These are phyloP conservation scores for Beauveria australis DNA, from an alignment of 2,329 filamentous ascomycete species.

Conservation along the genomic window DNA sequence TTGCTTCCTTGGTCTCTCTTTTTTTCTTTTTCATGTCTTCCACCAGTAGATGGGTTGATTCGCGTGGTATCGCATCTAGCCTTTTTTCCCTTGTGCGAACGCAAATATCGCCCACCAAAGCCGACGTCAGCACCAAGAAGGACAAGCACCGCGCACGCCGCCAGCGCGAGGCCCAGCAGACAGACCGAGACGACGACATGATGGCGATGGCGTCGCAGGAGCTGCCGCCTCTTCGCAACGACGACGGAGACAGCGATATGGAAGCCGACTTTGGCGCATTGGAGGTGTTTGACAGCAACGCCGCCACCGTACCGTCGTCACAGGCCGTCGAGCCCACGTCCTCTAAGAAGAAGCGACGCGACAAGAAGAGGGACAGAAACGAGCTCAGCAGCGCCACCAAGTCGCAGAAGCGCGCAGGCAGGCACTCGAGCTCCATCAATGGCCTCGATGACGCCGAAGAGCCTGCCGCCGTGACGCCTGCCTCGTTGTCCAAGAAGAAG, in stretches of 20 bases:
- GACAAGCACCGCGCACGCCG: constrained; percentile 13
- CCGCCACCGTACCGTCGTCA: constrained; percentile 20
- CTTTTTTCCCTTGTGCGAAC: constrained; percentile 22
- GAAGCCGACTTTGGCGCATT: constrained; percentile 27
- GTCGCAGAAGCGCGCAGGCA: constrained; percentile 13
- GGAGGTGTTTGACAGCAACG: constrained; percentile 32
- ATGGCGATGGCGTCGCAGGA: constrained; percentile 13
- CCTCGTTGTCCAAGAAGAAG: constrained; percentile 21
- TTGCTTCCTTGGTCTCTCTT: constrained; percentile 13
- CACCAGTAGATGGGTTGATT: constrained; percentile 26
- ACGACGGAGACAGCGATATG: constrained; percentile 16
- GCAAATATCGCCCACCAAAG: constrained; percentile 17
- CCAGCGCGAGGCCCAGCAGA: not conserved
- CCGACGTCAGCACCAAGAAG: constrained; percentile 16
- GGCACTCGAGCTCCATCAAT: constrained; percentile 10
- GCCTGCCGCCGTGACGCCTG: not conserved
- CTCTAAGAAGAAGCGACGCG: constrained; percentile 22
- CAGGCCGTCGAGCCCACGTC: constrained; percentile 16
- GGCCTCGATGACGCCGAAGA: not conserved
- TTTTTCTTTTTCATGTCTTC: constrained; percentile 20
- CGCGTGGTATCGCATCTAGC: constrained; percentile 23
- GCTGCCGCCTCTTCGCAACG: constrained; percentile 11
- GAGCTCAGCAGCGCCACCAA: constrained; percentile 12
- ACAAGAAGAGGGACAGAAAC: constrained; percentile 20
- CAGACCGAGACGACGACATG: constrained; percentile 11